Percentiles rank a stretch among this genome's conserved stretches.
These are phyloP conservation scores for Colletotrichum chrysophilum DNA, from an alignment of 2,329 filamentous ascomycete genomes.

Conservation along the genomic window DNA sequence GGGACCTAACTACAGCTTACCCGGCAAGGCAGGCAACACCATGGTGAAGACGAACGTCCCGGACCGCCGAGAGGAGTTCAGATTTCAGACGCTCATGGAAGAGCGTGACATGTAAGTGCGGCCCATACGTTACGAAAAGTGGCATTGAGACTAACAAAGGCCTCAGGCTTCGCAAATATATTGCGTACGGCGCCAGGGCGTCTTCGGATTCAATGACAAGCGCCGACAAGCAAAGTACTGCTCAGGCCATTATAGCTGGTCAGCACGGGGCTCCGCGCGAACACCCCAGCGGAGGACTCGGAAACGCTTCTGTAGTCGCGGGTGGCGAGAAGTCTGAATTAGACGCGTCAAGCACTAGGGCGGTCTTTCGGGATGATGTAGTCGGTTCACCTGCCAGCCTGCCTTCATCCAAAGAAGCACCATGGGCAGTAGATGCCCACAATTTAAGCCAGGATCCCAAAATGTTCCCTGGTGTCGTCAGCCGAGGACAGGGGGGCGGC, in stretches of 20 bases:
- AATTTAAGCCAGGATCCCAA: conserved; percentile 67
- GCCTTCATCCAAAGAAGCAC: conserved; percentile 31
- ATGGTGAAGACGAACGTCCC: conserved; percentile 98
- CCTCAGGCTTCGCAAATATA: conserved; percentile 15
- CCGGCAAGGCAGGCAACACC: conserved; percentile 84
- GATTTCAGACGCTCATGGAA: conserved; percentile 83
- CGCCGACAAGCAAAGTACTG: conserved; percentile 1
- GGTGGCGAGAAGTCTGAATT: not conserved
- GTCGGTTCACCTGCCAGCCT: conserved; percentile 14
- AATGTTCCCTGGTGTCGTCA: conserved; percentile 75
- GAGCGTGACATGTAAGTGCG: conserved; percentile 80
- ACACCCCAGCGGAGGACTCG: not conserved
- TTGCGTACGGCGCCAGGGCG: not conserved
- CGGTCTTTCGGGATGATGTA: not conserved
- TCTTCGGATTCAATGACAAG: not conserved
- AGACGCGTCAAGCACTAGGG: not conserved
- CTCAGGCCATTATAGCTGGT: conserved; percentile 1
- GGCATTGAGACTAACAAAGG: not conserved
- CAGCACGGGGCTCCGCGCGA: not conserved
- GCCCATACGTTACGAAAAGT: not conserved
- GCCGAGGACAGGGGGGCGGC: conserved; percentile 39
- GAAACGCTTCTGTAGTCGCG: not conserved
- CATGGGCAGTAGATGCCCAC: conserved; percentile 46
- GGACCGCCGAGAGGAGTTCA: conserved; percentile 87
- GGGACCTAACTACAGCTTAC: conserved; percentile 76